phyloP scores from a whole-genome alignment of 2,329 filamentous ascomycete species.

The Colletotrichum gigasporum region DNA sequence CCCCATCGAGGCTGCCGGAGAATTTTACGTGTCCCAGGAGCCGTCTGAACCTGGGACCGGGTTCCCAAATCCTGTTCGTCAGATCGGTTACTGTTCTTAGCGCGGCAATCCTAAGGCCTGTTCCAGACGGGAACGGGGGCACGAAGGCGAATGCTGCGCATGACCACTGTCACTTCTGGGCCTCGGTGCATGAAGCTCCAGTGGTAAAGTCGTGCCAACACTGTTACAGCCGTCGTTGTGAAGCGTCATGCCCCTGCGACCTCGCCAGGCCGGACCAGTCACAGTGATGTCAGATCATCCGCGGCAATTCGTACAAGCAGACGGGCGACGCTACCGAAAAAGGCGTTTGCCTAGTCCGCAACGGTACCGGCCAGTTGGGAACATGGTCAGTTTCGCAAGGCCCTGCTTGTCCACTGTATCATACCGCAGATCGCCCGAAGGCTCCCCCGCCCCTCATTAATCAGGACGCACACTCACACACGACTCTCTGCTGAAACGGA shows the following conservation, averaged over 20 bases:
- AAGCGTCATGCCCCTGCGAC: not conserved
- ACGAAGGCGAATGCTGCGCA: not conserved
- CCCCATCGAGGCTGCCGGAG: conserved; percentile 38
- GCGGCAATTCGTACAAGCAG: not conserved
- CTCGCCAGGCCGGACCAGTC: not conserved
- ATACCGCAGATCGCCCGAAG: conserved; percentile 16
- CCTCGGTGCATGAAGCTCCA: not conserved
- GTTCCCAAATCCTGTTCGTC: not conserved
- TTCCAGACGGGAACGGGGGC: not conserved
- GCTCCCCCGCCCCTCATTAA: not conserved
- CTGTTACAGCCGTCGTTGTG: conserved; percentile 13
- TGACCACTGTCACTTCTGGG: not conserved
- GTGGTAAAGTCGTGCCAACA: not conserved
- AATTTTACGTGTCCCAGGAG: conserved; percentile 32
- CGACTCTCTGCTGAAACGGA: not conserved
- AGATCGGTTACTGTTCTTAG: not conserved
- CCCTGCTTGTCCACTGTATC: conserved; percentile 17
- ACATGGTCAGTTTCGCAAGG: conserved; percentile 10
- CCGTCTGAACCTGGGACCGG: not conserved
- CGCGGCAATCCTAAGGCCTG: not conserved
- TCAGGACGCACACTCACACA: not conserved
- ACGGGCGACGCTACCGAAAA: conserved; percentile 22
- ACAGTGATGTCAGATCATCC: not conserved
- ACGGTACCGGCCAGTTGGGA: conserved; percentile 28
- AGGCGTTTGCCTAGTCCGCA: conserved; percentile 11